Base-by-base conservation (phyloP, 1,284 basidiomycete species). In the Apiotrichum domesticum region DNA sequence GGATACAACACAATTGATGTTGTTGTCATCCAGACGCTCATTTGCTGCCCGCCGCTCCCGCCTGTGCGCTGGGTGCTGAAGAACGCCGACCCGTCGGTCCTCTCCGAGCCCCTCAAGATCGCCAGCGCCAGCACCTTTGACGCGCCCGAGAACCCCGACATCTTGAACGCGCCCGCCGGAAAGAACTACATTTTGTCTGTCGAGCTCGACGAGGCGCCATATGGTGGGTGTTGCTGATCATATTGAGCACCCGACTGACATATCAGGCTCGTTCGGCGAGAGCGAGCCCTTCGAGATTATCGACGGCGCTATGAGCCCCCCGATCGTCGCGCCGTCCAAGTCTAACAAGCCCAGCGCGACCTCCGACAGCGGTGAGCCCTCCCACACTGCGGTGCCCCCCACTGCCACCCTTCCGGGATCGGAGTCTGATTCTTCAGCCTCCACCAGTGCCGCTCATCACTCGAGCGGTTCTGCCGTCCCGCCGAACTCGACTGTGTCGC, bases 41-140 rank as follows among this genome's bases (percentile, higher is more conserved):
- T 49, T 37, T 49, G 47, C 47, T 49, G 47, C 39, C 47, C 47
- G 15, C 47, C 47, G 15, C 39, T 49, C 6, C 47, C 47, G 3
- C 37, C 35, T 4, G 47, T 49, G 4, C 3, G 15, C 2, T 49
- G 47, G 47, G 29, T 49, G 2, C 37, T 49, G 37, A 33, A 15
- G 4, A 49, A 49, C 47, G 3, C 3, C 37, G 37, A 49, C 35
- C 29, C 35, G 9, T 40, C 37, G 21, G 21, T 49, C 9, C 37
- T 49, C 21, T 15, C 37, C 3, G 7, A 32, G 6, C 10, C 35
- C 33, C 47, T 49, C 21, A 39, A 11, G 15, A n/a, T 39, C 5
- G 4, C n/a, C 13, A 21, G 9, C 35, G 9, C 15, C 13, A 37
- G 21, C 14, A 40, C 39, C 47, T 49, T 49, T 13, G 35, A 33